These are phyloP conservation scores for Rhizoclosmatium sp. DNA, from an alignment of 192 early-diverging fungal species.

Conservation along the genomic window DNA sequence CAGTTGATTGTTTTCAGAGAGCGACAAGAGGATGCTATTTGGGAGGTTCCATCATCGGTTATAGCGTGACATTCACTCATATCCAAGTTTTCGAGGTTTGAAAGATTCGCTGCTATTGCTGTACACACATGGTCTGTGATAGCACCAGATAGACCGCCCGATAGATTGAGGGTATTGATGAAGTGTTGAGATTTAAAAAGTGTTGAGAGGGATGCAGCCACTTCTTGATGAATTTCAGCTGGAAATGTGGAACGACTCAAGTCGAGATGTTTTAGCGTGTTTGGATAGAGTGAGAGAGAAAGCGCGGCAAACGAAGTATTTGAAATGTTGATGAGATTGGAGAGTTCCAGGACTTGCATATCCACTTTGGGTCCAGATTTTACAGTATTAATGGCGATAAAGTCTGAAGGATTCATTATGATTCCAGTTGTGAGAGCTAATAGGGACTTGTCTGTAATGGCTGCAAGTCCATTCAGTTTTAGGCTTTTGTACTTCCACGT, in stretches of 20 bases:
- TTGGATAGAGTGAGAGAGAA: not conserved
- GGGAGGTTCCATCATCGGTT: slow-evolving; percentile 14
- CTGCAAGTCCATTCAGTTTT: slow-evolving; percentile 16
- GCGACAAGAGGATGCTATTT: slow-evolving; percentile 10
- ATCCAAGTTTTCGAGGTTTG: slow-evolving; percentile 19
- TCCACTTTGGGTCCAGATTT: not conserved
- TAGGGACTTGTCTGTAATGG: slow-evolving; percentile 12
- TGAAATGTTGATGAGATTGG: not conserved
- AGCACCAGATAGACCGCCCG: slow-evolving; percentile 4
- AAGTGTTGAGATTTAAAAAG: not conserved
- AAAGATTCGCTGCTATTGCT: slow-evolving; percentile 13
- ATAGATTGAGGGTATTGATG: not conserved
- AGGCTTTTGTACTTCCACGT: not conserved
- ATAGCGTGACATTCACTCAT: slow-evolving; percentile 11
- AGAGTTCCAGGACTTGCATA: slow-evolving; percentile 18
- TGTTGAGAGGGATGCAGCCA: not conserved
- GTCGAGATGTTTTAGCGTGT: slow-evolving; percentile 8
- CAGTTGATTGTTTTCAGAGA: slow-evolving; percentile 21
- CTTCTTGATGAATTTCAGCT: not conserved
- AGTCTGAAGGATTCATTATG: not conserved
- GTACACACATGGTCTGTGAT: not conserved
- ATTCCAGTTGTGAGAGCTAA: slow-evolving; percentile 12
- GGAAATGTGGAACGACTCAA: slow-evolving; percentile 2
- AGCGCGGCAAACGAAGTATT: not conserved
- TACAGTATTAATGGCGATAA: not conserved